Base-by-base conservation (phyloP, 768 basidiomycete species). In the Pisolithus orientalis region DNA sequence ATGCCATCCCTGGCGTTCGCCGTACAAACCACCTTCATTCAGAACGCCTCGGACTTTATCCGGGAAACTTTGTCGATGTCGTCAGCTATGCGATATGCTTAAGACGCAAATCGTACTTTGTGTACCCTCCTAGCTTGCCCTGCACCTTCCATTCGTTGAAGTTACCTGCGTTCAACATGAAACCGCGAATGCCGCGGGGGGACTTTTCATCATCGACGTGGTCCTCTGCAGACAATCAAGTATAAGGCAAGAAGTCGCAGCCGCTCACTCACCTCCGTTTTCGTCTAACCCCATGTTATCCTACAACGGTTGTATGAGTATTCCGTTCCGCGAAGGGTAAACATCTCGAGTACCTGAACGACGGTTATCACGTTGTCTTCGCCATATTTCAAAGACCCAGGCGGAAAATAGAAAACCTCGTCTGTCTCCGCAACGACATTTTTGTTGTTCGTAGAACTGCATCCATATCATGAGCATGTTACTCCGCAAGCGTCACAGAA, bases 211-310 rank as follows among this genome's bases (percentile, higher is more conserved):
- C 67, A 54, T 87, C 73, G 6, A 80, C 67, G 40, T 64, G 70
- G 24, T 60, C 76, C 76, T 53, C 7, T 46, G 17, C 31, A 13
- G 27, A 38, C 25, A 4, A 51, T 59, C 8, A 61, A 21, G 53
- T 10, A 40, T 31, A 48, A 25, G 32, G 5, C 7, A 42, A 27
- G 24, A 28, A 39, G 13, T n/a, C 16, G 48, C 16, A 6, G 5
- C 14, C n/a, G 39, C 17, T 31, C 38, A 58, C 74, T 55, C 50
- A 80, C 82, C 57, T 57, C 72, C 74, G 21, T 80, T 77, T 64
- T 90, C 82, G 51, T 89, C 79, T 56, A 87, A 65, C 0, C 89
- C 90, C 84, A 86, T 88, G 59, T 88, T 87, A 54, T 91, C 90
- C 83, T 87, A 44, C 9, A 42, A 44, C 17, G 49, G 43, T 16